Percentiles rank a stretch among this genome's conserved stretches.
Evolutionary conservation across 1,284 basidiomycete species (phyloP).

Genomic region (Cutaneotrichosporon sp.): DNA sequence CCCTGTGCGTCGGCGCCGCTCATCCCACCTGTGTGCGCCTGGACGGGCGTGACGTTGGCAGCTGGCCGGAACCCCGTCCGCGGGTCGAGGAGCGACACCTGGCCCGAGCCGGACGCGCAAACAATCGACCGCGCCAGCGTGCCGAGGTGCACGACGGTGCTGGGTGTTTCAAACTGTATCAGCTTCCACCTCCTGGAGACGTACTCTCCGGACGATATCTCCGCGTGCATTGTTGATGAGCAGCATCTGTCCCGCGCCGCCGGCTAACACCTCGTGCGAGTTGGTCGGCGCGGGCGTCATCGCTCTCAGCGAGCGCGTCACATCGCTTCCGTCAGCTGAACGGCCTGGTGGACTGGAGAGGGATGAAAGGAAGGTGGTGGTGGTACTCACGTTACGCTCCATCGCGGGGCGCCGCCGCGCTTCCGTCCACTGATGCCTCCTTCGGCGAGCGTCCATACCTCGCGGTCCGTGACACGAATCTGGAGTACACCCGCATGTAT

Average conservation of each 20-base stretch:
- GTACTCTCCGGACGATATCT: constrained; percentile 62
- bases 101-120: constrained; percentile 79
- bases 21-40: constrained; percentile 76
- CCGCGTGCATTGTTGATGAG: constrained; percentile 74
- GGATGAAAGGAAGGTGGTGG: not conserved
- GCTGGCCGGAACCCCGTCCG: constrained; percentile 58
- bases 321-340: constrained; percentile 32
- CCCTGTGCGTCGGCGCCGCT: constrained; percentile 77
- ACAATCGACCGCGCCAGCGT: constrained; percentile 57
- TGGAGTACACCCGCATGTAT: constrained; percentile 60
- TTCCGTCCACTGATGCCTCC: constrained; percentile 50
- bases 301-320: constrained; percentile 44
- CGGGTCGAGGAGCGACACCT: constrained; percentile 80
- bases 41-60: constrained; percentile 58
- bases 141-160: constrained; percentile 46
- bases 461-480: constrained; percentile 69
- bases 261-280: constrained; percentile 62
- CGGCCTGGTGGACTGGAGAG: not conserved
- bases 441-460: constrained; percentile 59
- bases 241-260: constrained; percentile 61
- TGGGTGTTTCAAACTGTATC: constrained; percentile 38
- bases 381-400: constrained; percentile 46
- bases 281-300: constrained; percentile 54
- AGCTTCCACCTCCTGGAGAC: constrained; percentile 24
- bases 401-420: constrained; percentile 50